These are phyloP conservation scores for Asterophora parasitica DNA, from an alignment of 768 basidiomycete genomes.

Conservation along the genomic window DNA sequence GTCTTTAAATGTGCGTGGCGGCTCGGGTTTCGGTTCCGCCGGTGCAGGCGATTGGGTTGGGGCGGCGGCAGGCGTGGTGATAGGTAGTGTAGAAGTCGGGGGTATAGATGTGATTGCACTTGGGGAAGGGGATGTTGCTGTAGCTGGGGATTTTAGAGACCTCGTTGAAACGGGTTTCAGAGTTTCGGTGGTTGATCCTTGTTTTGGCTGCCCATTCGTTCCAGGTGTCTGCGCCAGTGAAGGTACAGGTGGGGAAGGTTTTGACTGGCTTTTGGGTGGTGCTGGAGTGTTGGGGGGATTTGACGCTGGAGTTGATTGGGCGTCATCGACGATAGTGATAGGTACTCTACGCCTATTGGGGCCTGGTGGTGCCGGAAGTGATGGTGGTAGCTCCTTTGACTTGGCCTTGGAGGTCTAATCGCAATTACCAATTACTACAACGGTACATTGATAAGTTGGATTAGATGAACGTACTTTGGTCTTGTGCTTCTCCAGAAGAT, in stretches of 20 bases:
- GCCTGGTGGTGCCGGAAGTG: not conserved
- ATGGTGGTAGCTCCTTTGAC: not conserved
- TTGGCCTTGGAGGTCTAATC: not conserved
- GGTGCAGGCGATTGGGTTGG: conserved; percentile 4
- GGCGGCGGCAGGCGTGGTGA: conserved; percentile 7
- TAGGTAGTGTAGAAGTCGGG: conserved; percentile 7
- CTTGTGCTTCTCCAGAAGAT: conserved; percentile 32
- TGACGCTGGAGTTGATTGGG: not conserved
- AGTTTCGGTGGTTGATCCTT: conserved; percentile 2
- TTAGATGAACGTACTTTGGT: conserved; percentile 25
- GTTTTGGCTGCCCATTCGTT: no score
- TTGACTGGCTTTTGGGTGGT: not conserved
- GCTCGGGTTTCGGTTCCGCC: conserved; percentile 17
- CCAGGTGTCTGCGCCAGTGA: not conserved
- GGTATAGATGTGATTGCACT: not conserved
- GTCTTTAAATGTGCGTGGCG: conserved; percentile 45
- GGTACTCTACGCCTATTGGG: conserved; percentile 16
- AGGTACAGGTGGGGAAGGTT: not conserved
- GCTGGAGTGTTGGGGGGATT: not conserved
- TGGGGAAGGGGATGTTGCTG: not conserved
- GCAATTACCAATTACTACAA: not conserved
- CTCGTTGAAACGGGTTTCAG: conserved; percentile 40
- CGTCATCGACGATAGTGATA: conserved; percentile 12
- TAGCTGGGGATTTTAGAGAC: conserved; percentile 14
- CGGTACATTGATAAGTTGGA: not conserved